Conservation (phyloP, 176 grass and related monocot species). For the Dendrocalamus sinicus region DNA sequence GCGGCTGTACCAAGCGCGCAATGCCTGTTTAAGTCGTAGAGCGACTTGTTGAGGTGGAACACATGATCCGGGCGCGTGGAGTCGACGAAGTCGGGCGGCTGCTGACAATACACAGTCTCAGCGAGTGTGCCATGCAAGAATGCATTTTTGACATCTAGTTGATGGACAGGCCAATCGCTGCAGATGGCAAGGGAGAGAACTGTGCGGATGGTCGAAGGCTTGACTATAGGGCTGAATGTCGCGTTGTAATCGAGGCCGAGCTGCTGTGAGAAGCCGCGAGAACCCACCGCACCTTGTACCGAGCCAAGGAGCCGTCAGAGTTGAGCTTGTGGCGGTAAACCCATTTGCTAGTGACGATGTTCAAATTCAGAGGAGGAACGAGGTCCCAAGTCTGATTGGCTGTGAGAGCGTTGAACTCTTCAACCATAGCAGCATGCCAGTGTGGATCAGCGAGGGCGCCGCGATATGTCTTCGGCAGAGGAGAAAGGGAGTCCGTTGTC, state of each 20-base stretch:
- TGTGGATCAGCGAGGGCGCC: neutral
- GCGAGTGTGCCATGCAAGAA: too few species aligned
- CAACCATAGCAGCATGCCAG: neutral
- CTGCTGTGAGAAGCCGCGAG: neutral
- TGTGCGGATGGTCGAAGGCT: neutral
- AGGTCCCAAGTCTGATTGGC: too few species aligned
- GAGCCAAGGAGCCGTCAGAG: neutral
- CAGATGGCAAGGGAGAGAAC: neutral
- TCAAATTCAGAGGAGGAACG: too few species aligned
- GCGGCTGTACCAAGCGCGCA: too few species aligned
- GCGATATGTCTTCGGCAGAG: neutral
- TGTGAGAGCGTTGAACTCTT: neutral
- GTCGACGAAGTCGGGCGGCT: too few species aligned
- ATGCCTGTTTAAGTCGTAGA: too few species aligned
- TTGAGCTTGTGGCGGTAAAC: neutral
- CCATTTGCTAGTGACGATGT: too few species aligned
- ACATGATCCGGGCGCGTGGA: too few species aligned
- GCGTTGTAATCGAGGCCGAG: neutral
- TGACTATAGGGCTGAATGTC: neutral
- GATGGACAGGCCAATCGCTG: neutral
- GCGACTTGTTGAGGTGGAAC: too few species aligned
- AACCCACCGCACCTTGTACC: neutral
- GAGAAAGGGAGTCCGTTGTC: too few species aligned
- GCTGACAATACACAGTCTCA: too few species aligned
- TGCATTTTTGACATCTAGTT: neutral